These are phyloP conservation scores for Pseudonitzschia delicatissima DNA, from an alignment of 108 stramenopile genomes.

Conservation along the genomic window DNA sequence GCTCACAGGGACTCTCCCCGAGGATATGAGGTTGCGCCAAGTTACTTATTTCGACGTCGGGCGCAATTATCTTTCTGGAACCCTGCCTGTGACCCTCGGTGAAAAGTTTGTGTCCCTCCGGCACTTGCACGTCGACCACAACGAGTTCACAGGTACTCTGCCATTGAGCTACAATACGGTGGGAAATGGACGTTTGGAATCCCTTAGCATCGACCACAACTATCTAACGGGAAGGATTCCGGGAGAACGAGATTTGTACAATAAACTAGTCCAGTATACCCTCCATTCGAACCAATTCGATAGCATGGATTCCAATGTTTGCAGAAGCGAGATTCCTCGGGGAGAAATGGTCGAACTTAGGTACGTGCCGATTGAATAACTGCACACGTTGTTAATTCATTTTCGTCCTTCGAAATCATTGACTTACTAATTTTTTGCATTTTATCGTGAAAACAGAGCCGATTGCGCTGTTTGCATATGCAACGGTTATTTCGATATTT, in stretches of 20 bases:
- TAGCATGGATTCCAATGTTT: conserved; percentile 18
- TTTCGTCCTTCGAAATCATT: background rate
- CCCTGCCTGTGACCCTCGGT: conserved; percentile 31
- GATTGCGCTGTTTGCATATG: conserved; percentile 10
- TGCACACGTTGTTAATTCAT: background rate
- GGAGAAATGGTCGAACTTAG: conserved; percentile 10
- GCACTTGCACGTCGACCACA: conserved; percentile 46
- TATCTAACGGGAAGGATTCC: conserved; percentile 41
- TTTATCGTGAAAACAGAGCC: background rate
- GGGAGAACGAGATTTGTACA: conserved; percentile 15
- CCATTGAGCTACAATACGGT: conserved; percentile 28
- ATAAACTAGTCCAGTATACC: conserved; percentile 23
- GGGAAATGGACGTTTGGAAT: conserved; percentile 42
- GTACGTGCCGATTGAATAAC: background rate
- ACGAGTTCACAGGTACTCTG: conserved; percentile 40
- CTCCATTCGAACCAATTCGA: conserved; percentile 39
- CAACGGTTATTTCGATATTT: conserved; percentile 5
- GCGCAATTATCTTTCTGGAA: conserved; percentile 39
- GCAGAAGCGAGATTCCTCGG: conserved; percentile 21
- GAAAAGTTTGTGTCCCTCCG: conserved; percentile 26
- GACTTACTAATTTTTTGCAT: background rate
- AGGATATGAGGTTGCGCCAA: conserved; percentile 17
- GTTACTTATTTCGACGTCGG: conserved; percentile 43
- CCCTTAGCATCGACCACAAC: conserved; percentile 38
- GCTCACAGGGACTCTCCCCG: conserved; percentile 39